Conservation (phyloP, 495 filamentous ascomycete species). For the Cairneyella variabilis region DNA sequence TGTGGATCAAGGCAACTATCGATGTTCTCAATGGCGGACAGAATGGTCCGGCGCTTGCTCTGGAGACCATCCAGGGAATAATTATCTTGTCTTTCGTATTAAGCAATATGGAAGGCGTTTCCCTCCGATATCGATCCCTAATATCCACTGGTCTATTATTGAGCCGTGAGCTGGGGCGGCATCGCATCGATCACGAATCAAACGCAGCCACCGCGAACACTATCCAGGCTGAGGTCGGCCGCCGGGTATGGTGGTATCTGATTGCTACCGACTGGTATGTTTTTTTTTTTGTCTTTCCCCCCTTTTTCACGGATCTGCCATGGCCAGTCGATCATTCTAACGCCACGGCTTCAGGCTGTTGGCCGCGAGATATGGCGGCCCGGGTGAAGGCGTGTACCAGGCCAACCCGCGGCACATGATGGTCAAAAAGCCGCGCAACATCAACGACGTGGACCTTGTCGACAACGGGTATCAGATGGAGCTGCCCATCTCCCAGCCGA, state of each 20-base stretch:
- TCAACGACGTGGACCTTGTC: constrained; percentile 41
- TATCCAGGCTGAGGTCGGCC: constrained; percentile 35
- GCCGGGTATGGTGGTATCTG: constrained; percentile 49
- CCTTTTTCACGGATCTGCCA: no score
- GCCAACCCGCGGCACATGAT: constrained; percentile 40
- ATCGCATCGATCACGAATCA: constrained; percentile 37
- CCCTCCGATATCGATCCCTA: constrained; percentile 31
- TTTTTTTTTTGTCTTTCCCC: not conserved
- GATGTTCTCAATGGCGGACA: constrained; percentile 38
- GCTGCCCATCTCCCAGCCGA: constrained; percentile 35
- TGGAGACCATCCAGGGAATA: constrained; percentile 43
- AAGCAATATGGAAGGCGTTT: constrained; percentile 38
- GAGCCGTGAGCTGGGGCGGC: constrained; percentile 37
- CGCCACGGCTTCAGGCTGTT: constrained; percentile 35
- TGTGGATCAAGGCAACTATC: constrained; percentile 36
- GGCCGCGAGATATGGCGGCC: constrained; percentile 30
- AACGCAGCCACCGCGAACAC: constrained; percentile 22
- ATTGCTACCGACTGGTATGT: constrained; percentile 42
- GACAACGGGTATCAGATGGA: constrained; percentile 29
- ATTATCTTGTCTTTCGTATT: constrained; percentile 37
- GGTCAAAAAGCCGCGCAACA: constrained; percentile 40
- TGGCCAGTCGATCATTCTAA: no score
- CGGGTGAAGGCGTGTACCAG: constrained; percentile 37
- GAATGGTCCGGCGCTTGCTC: constrained; percentile 23
- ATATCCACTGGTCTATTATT: constrained; percentile 30